A percentile compares a stretch with the other conserved stretches of the same genome.
phyloP scores from a whole-genome alignment of 78 protist genomes.

The Dictyostelium capitatum region DNA sequence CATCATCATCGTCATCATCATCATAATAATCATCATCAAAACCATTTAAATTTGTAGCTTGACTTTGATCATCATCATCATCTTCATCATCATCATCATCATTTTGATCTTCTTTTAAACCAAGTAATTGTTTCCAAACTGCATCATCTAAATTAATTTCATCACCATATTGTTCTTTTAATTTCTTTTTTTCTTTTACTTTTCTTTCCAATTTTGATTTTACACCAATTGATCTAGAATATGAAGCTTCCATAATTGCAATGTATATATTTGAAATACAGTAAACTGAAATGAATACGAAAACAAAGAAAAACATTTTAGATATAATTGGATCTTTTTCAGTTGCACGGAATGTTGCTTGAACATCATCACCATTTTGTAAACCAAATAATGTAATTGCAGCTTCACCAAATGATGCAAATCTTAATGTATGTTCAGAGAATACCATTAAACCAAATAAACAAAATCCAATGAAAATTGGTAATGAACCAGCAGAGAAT shows the following conservation, averaged over 20 bases:
- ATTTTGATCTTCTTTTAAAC: neutral
- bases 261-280: conserved; percentile 81
- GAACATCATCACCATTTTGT: conserved; percentile 85
- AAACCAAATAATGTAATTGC: conserved; percentile 78
- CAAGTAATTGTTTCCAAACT: conserved; percentile 44
- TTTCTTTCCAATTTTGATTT: conserved; percentile 64
- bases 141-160: conserved; percentile 69
- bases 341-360: conserved; percentile 75
- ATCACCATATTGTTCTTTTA: conserved; percentile 18
- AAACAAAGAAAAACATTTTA: conserved; percentile 58
- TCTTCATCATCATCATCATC: neutral
- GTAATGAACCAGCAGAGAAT: conserved; percentile 79
- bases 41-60: neutral
- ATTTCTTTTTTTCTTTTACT: conserved; percentile 27
- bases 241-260: conserved; percentile 81
- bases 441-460: conserved; percentile 80
- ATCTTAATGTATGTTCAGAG: conserved; percentile 56
- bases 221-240: conserved; percentile 45
- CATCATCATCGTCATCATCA: neutral
- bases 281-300: conserved; percentile 74
- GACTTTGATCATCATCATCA: conserved; percentile 7
- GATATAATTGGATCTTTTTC: conserved; percentile 60
- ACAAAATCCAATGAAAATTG: conserved; percentile 81
- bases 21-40: conserved; percentile 20
- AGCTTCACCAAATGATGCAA: conserved; percentile 79